Evolutionary conservation across 2,329 filamentous ascomycete species (phyloP), one percentile per base, ranked within the genome.

Genomic region (Ophiosphaerella narmari): DNA sequence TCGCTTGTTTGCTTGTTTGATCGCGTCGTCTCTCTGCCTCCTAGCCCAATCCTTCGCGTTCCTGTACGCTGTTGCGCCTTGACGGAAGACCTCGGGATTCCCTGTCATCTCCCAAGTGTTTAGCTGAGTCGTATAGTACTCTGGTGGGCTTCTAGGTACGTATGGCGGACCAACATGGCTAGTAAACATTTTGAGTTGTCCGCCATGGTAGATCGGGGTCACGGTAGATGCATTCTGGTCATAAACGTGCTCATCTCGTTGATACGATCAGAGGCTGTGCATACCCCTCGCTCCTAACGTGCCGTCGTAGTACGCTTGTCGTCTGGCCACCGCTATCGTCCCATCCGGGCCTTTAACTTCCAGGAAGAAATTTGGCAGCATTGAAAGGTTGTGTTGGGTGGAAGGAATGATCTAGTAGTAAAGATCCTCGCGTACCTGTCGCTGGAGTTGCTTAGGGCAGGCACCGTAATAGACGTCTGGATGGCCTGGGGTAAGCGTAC

Each of bases 141-240:
- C 26, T 29, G 26, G 26, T 11, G 7, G 26, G 26, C 26, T 5
- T 5, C 26, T 5, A 29, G 26, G 9, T 7, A 5, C 7, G 26
- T 11, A 2, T 29, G 26, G 26, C 9, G 26, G 26, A 7, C 26
- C 26, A 29, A 29, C 9, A 29, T 29, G 26, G 26, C 2, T 29
- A 29, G 26, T 66, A 49, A 72, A 78, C 40, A 78, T 51, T 52
- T 67, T 54, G n/a, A 79, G 73, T 11, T 1, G 12, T 35, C 75
- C 73, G 44, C 46, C 48, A 36, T 74, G 59, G 51, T 78, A 78
- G 2, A 54, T 76, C 5, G 71, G 70, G 34, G 68, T 72, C 31
- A 76, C 70, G 0, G 73, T 70, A 55, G 75, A 72, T 9, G 76
- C 68, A 21, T 74, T 70, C 37, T 67, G 66, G 55, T 79, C 72